Evolutionary conservation across 345 rosid species (phyloP).

Genomic region (Arabidopsis arenosa): DNA sequence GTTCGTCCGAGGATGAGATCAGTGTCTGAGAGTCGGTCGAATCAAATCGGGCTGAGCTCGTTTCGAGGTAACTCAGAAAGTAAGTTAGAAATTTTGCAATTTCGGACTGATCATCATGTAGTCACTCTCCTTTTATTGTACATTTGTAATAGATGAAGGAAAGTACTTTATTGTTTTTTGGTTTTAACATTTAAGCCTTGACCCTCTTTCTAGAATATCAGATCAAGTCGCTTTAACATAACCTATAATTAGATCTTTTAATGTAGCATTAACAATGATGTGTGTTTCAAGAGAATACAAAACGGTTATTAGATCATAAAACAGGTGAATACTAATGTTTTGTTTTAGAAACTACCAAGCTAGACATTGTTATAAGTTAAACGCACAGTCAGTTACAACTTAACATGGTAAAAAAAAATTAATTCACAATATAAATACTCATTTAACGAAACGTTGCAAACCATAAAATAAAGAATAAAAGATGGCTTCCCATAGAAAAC

Average conservation of each 20-base stretch:
- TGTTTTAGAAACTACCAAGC: neutral
- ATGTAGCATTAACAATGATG: neutral
- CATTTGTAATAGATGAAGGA: neutral
- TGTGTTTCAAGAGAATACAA: neutral
- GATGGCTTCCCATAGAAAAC: neutral
- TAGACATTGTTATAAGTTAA: neutral
- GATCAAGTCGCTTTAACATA: neutral
- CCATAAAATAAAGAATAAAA: neutral
- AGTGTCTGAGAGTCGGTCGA: conserved; percentile 73
- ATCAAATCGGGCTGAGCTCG: conserved; percentile 52
- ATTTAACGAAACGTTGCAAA: neutral
- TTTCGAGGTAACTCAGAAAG: neutral
- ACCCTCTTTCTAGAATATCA: neutral
- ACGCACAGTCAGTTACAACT: neutral
- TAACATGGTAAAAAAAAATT: neutral
- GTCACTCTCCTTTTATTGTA: neutral
- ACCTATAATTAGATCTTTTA: neutral
- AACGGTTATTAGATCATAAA: neutral
- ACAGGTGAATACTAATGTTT: neutral
- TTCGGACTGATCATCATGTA: neutral
- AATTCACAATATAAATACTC: neutral
- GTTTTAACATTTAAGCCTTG: neutral
- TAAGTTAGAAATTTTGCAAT: neutral
- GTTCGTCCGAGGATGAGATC: conserved; percentile 87
- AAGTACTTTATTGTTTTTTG: conserved; percentile 1